These are phyloP conservation scores for Astrephomene gubernaculifera DNA, from an alignment of 139 green algal genomes.

Conservation along the genomic window DNA sequence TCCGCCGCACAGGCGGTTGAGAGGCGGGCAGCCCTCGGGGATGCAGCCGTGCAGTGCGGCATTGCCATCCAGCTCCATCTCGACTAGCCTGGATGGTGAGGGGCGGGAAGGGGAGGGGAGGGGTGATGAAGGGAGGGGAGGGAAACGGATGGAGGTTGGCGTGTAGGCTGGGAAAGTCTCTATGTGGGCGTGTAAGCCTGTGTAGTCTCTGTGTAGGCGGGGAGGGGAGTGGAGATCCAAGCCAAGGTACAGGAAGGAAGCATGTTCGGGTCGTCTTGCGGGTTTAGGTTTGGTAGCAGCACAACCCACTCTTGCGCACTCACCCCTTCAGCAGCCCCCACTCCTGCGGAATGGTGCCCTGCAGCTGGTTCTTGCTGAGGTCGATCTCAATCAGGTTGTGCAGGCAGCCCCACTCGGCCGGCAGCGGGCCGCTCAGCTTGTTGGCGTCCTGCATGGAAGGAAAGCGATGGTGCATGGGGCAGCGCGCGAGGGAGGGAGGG, in stretches of 20 bases:
- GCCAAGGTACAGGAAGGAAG: too few relatives aligned
- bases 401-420: constrained; percentile 40
- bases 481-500: too few relatives aligned
- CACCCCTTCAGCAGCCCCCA: constrained; percentile 16
- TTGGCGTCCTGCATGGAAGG: constrained; percentile 31
- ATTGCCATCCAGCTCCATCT: constrained; percentile 44
- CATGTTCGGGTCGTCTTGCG: too few relatives aligned
- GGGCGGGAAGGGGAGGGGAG: neutral
- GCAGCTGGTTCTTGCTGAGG: constrained; percentile 16
- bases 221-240: too few relatives aligned
- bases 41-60: constrained; percentile 32
- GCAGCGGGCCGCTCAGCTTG: constrained; percentile 7
- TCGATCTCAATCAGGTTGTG: constrained; percentile 39
- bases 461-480: too few relatives aligned
- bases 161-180: too few relatives aligned
- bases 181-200: too few relatives aligned
- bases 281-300: too few relatives aligned
- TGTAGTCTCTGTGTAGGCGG: too few relatives aligned
- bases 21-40: neutral
- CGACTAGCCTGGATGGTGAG: constrained; percentile 7
- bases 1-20: constrained; percentile 14
- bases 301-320: too few relatives aligned
- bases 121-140: neutral
- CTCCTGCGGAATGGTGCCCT: constrained; percentile 31
- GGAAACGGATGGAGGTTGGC: too few relatives aligned